phyloP scores from a whole-genome alignment of 75 land plant genomes.

The Pseudotsuga menziesii region DNA sequence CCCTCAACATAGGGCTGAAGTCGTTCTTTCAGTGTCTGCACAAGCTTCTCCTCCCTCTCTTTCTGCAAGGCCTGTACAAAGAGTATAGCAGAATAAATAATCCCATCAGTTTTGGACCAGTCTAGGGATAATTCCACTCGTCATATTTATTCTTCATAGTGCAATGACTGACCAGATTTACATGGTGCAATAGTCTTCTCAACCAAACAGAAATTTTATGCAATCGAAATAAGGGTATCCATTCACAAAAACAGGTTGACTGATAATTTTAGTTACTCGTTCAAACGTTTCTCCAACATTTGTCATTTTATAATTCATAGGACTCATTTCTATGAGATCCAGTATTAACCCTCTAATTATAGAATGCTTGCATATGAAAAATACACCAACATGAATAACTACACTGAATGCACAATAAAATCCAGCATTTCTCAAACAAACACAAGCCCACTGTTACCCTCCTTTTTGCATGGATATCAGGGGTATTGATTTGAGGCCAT shows the following conservation, averaged over 20 bases:
- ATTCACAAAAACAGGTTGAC: background rate
- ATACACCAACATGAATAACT: background rate
- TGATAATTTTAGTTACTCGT: background rate
- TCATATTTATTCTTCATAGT: background rate
- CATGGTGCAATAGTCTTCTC: background rate
- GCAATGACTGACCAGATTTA: background rate
- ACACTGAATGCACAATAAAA: background rate
- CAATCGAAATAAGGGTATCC: too few relatives aligned
- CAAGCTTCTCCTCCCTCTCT: slow-evolving; percentile 74
- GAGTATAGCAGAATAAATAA: background rate
- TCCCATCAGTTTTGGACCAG: background rate
- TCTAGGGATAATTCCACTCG: background rate
- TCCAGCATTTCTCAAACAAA: background rate
- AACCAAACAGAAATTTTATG: background rate
- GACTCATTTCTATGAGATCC: background rate
- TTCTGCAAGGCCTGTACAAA: slow-evolving; percentile 62
- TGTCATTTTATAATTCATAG: background rate
- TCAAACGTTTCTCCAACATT: background rate
- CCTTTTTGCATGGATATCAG: too few relatives aligned
- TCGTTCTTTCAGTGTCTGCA: slow-evolving; percentile 36
- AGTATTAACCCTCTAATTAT: background rate
- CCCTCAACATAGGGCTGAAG: slow-evolving; percentile 59
- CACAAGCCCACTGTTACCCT: background rate
- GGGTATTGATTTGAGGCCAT: too few relatives aligned
- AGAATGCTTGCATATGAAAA: background rate